phyloP scores from a whole-genome alignment of 2,329 filamentous ascomycete genomes.

The Periconia sp. region DNA sequence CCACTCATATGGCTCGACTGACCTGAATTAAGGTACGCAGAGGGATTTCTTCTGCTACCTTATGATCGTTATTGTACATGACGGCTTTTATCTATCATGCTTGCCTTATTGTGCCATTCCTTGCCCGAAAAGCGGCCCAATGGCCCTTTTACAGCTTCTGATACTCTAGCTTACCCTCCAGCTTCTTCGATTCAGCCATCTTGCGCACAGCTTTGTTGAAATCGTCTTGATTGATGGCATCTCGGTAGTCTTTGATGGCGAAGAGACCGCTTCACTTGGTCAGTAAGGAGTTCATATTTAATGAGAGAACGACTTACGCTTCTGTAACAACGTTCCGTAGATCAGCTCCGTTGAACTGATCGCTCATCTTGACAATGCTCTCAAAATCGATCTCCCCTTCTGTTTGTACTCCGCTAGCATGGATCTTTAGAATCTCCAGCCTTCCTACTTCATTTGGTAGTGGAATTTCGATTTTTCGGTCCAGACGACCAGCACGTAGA shows the following conservation, averaged over 20 bases:
- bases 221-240: conserved; percentile 96
- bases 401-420: conserved; percentile 81
- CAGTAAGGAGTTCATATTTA: conserved; percentile 20
- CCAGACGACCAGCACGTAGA: conserved; percentile 88
- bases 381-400: conserved; percentile 98
- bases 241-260: conserved; percentile 97
- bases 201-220: conserved; percentile 99
- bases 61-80: conserved; percentile 32
- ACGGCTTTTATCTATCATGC: conserved; percentile 25
- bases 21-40: no score
- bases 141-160: conserved; percentile 75
- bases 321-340: conserved; percentile 97
- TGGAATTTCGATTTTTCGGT: conserved; percentile 97
- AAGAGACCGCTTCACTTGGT: conserved; percentile 75
- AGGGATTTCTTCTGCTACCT: conserved; percentile 12
- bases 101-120: conserved; percentile 23
- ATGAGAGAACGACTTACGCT: conserved; percentile 70
- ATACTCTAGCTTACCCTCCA: conserved; percentile 98
- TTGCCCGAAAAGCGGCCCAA: conserved; percentile 2
- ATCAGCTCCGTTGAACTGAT: conserved; percentile 96
- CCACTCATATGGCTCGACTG: no score
- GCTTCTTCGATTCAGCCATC: conserved; percentile 95
- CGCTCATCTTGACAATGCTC: conserved; percentile 99
- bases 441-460: conserved; percentile 96
- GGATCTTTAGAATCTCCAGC: conserved; percentile 97